These are phyloP conservation scores for Cajanus cajan DNA, from an alignment of 306 rosid species.

Conservation along the genomic window DNA sequence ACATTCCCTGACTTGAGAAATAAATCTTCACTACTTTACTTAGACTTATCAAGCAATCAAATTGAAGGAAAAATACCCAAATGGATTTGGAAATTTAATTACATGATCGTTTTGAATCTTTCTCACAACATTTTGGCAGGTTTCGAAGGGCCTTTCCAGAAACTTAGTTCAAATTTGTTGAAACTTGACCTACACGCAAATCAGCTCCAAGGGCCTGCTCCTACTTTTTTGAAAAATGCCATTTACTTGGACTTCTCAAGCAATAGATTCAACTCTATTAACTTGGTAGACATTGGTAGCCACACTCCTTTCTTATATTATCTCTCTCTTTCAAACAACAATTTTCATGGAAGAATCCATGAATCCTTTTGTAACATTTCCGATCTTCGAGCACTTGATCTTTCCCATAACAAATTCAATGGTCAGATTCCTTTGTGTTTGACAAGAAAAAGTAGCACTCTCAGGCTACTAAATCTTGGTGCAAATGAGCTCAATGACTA, in stretches of 20 bases:
- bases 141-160: neutral
- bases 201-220: constrained; percentile 15
- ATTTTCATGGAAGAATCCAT: constrained; percentile 11
- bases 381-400: constrained; percentile 28
- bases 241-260: neutral
- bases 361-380: constrained; percentile 17
- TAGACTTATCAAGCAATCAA: neutral
- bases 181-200: constrained; percentile 33
- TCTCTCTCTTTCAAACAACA: constrained; percentile 8
- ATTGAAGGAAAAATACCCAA: neutral
- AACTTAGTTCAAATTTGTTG: neutral
- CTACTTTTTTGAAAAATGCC: neutral
- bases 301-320: neutral
- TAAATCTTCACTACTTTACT: neutral
- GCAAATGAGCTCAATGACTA: neutral
- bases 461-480: constrained; percentile 1
- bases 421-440: constrained; percentile 28
- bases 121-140: neutral
- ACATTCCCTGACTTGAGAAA: neutral
- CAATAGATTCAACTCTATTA: constrained; percentile 33
- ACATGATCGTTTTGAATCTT: neutral
- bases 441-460: neutral
- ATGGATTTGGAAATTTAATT: neutral
- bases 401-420: constrained; percentile 23
- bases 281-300: neutral